Base-by-base conservation (phyloP, 331 rosid species). In the Quercus phellos region DNA sequence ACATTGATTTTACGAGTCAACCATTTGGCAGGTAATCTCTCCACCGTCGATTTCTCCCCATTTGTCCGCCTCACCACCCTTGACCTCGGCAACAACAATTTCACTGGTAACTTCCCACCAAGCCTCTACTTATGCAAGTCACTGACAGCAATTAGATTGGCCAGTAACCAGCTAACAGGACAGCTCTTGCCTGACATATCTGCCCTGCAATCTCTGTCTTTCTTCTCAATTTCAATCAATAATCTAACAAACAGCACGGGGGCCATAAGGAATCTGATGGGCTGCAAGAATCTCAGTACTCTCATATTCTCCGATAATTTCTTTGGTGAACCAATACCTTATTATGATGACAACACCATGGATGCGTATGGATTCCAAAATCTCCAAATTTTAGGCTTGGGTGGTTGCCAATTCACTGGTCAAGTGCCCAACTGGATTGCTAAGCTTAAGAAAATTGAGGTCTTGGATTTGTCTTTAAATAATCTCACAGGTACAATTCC, bases 1-100 rank as follows among this genome's bases (percentile, higher is more conserved):
- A 73, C 76, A 74, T 75, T 94, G 89, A 92, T 90, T 84, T 86
- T 94, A 79, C 81, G 99, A 81, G 92, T 92, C 77, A 94, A 94
- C 82, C 2, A 1, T 1, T 77, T 94, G 87, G 74, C 11, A 26
- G 99, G 98, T 32, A 32, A 87, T 51, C 92, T 92, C 75, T 87
- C 93, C 27, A 84, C 72, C 11, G 85, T 92, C 67, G 60, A 94
- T 70, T 94, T 94, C 90, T 92, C 97, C 0, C 67, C 73, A 11
- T 78, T 94, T 56, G 84, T 70, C n/a, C 34, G 51, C 77, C 97
- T 94, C 12, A 66, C 73, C 29, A 92, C 86, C 30, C 88, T 94
- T 69, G 98, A 94, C 80, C 97, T 94, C 68, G 92, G 98, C 74
- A 82, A 90, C 79, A 94, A 94, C 79, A 55, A 54, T 18, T 92